Percentiles rank a stretch among this genome's conserved stretches.
These are phyloP conservation scores for Metarhizium rileyi DNA, from an alignment of 2,329 filamentous ascomycete species.

Conservation along the genomic window DNA sequence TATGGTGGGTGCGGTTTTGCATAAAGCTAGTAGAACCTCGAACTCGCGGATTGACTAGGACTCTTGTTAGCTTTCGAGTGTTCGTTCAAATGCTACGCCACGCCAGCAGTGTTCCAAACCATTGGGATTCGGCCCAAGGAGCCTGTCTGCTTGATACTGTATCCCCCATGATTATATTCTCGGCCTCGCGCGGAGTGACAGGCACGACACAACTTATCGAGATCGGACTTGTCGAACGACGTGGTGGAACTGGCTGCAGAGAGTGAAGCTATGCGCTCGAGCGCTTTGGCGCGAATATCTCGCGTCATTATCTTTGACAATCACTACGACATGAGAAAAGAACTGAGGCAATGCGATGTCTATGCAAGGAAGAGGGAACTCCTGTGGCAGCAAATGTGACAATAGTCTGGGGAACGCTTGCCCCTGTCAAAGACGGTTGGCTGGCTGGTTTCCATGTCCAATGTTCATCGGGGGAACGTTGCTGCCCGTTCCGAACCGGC, in stretches of 20 bases:
- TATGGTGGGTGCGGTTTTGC: slow-evolving; percentile 75
- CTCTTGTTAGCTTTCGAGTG: slow-evolving; percentile 9
- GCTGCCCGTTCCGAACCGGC: slow-evolving; percentile 5
- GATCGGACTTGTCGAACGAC: slow-evolving; percentile 51
- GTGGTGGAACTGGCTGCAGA: slow-evolving; percentile 45
- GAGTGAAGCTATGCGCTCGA: slow-evolving; percentile 56
- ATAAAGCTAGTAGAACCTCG: slow-evolving; percentile 83
- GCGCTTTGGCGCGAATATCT: slow-evolving; percentile 50
- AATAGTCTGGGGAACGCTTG: not conserved
- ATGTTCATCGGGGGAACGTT: not conserved
- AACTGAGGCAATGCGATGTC: not conserved
- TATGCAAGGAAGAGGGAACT: not conserved
- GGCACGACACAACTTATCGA: slow-evolving; percentile 51
- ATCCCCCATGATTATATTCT: slow-evolving; percentile 39
- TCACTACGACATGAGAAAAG: not conserved
- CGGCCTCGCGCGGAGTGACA: slow-evolving; percentile 37
- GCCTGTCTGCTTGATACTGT: slow-evolving; percentile 24
- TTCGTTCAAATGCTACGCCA: not conserved
- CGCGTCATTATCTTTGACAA: slow-evolving; percentile 32
- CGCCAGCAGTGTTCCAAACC: slow-evolving; percentile 34
- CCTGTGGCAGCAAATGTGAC: not conserved
- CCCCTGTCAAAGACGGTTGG: not conserved
- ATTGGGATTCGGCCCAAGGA: slow-evolving; percentile 48
- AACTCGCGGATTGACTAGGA: slow-evolving; percentile 75
- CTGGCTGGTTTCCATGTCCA: no score